Base-by-base conservation (phyloP, 805 yeast genomes). In the Barnettozyma pratensis region DNA sequence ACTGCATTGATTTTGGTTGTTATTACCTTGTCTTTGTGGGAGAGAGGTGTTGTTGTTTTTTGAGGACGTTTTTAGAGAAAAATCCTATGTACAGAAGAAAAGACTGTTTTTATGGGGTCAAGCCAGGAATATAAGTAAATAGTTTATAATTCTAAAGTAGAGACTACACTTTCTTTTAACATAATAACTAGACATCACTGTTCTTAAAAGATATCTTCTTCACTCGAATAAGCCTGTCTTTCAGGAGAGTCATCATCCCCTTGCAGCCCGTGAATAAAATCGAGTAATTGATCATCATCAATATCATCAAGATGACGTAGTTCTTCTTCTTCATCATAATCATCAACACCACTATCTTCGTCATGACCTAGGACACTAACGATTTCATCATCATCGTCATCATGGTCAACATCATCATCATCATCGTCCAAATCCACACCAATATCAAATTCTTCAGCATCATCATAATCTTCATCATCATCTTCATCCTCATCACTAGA, bases 101-200 rank as follows among this genome's bases (percentile, higher is more conserved):
- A 19, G 19, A 19, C 19, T 19, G 19, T 19, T 19, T 19, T 19
- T 19, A 8, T 36, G n/a, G 25, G 25, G 14, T 8, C n/a, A 14
- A n/a, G 7, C 11, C 41, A 26, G 38, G 42, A 47, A 47, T 47
- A 47, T 26, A 47, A 46, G 50, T 47, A 47, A 47, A 47, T 47
- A 47, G 50, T 47, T 47, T 36, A 14, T n/a, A 27, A 7, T 42
- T n/a, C 19, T 19, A 19, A 19, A 19, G 19, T 19, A 19, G 19
- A 19, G 19, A 3, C 19, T 19, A 19, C 19, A 19, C 19, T 19
- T 19, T 19, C 19, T 19, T 19, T 19, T 2, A 19, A 19, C 19
- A 19, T 19, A 19, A 19, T 19, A 19, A 19, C 19, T 19, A 19
- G 19, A 19, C 19, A 19, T 19, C 19, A 2, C 19, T 19, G 19